Evolutionary conservation across 2,329 filamentous ascomycete genomes (phyloP), one percentile per base, ranked within the genome.

Genomic region (Bipolaris cookei): DNA sequence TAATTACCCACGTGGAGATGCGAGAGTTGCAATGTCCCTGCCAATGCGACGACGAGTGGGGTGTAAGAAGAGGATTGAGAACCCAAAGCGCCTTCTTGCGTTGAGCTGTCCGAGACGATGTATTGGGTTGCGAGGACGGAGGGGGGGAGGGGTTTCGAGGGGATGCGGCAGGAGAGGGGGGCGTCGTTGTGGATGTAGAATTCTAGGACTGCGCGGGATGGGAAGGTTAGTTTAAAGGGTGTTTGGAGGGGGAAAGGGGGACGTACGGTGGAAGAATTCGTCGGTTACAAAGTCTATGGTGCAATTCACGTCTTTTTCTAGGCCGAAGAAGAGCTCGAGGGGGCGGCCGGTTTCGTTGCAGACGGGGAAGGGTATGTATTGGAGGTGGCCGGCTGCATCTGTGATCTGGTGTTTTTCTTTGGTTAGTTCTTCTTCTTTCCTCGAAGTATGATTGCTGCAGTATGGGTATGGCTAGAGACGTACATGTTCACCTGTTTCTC

Each of bases 171-270:
- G 52, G 92, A 88, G 47, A 98, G 83, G 8, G 95, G 95, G 16
- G 92, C 93, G 78, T 99, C 95, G 80, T 90, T 92, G 83, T 98
- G 95, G 76, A 98, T 89, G 83, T 98, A 98, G 84, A 97, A 98
- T 80, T 98, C 91, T 80, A 94, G 88, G 49, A 94, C 43, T 45
- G n/a, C n/a, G n/a, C n/a, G n/a, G n/a, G n/a, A n/a, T n/a, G n/a
- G n/a, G n/a, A n/a, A n/a, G n/a, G n/a, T n/a, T n/a, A n/a, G n/a
- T 23, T 23, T 41, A 18, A 21, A 13, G 1, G 38, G 16, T 10
- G 10, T 23, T 3, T 3, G 14, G 3, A 4, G 4, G 11, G 10
- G n/a, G 6, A 3, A 11, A 16, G 11, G 10, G 8, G 8, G 11
- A 20, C 43, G 16, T 46, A 46, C 43, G 66, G 78, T 95, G 91